Evolutionary conservation across 2,329 filamentous ascomycete species (phyloP).

Genomic region (Ophiostoma sp.): DNA sequence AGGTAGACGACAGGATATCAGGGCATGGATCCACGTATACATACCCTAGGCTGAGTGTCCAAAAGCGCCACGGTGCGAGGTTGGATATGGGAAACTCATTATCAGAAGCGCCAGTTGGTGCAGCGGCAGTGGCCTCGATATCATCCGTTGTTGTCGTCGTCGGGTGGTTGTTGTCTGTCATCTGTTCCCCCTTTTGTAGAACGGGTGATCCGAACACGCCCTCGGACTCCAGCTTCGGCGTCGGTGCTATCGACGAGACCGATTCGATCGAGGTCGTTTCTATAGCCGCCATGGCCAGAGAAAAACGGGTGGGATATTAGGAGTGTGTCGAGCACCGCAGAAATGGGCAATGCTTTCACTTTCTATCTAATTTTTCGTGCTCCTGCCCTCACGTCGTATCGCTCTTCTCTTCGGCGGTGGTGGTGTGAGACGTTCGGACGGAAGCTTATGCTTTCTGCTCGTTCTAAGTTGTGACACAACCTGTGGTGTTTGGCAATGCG

Average conservation of each 20-base stretch:
- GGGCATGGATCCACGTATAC: no score
- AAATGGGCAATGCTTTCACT: not conserved
- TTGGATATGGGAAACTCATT: not conserved
- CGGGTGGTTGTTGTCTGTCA: not conserved
- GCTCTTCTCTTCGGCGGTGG: not conserved
- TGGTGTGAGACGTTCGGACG: not conserved
- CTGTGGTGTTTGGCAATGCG: not conserved
- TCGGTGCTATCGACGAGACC: not conserved
- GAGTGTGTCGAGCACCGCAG: not conserved
- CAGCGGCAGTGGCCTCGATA: not conserved
- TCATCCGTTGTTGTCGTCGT: not conserved
- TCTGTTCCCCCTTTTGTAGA: not conserved
- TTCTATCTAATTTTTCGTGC: not conserved
- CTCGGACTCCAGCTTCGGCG: not conserved
- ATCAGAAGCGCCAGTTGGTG: not conserved
- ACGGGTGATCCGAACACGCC: not conserved
- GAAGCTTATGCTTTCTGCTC: not conserved
- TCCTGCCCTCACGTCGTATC: not conserved
- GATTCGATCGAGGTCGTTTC: not conserved
- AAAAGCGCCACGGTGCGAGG: conserved; percentile 28
- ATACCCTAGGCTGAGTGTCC: conserved; percentile 29
- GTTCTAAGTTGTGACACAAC: not conserved
- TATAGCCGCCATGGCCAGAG: not conserved
- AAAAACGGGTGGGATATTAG: not conserved
- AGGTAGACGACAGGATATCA: no score